These are phyloP conservation scores for Phycomyces blakesleeanus DNA, from an alignment of 192 early-diverging fungal species.

Conservation along the genomic window DNA sequence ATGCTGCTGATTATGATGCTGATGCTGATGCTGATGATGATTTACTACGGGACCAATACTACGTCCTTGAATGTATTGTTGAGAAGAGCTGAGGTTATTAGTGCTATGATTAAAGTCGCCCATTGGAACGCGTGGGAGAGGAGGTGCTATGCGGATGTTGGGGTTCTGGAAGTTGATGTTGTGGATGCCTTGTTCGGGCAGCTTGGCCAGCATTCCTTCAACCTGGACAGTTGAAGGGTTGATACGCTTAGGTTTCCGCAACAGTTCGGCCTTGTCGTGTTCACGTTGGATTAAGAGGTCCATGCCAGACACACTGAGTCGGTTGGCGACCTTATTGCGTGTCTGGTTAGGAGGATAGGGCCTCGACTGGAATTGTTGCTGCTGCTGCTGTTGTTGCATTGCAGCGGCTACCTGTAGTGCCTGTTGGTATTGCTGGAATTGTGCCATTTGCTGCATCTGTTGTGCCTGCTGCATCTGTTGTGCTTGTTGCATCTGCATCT, in stretches of 20 bases:
- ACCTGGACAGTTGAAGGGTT: conserved; percentile 20
- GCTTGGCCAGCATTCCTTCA: conserved; percentile 25
- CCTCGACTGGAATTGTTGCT: not conserved
- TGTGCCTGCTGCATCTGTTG: conserved; percentile 20
- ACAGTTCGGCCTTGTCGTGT: conserved; percentile 20
- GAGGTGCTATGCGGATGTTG: not conserved
- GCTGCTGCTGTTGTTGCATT: conserved; percentile 12
- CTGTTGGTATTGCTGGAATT: conserved; percentile 28
- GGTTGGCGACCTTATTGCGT: not conserved
- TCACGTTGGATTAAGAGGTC: conserved; percentile 29
- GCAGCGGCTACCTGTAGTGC: not conserved
- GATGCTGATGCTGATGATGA: not conserved
- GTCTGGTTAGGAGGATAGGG: not conserved
- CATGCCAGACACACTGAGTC: conserved; percentile 29
- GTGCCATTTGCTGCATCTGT: conserved; percentile 14
- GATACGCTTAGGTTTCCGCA: conserved; percentile 15
- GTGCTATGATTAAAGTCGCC: not conserved
- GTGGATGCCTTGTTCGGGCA: conserved; percentile 22
- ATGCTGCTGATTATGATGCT: not conserved
- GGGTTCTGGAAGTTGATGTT: conserved; percentile 31
- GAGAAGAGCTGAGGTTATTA: not conserved
- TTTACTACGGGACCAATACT: no score
- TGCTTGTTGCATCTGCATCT: conserved; percentile 21
- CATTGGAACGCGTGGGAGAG: not conserved
- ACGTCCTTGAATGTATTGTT: not conserved